Conservation (phyloP, 805 yeast genomes). For the Lachancea sp. region DNA sequence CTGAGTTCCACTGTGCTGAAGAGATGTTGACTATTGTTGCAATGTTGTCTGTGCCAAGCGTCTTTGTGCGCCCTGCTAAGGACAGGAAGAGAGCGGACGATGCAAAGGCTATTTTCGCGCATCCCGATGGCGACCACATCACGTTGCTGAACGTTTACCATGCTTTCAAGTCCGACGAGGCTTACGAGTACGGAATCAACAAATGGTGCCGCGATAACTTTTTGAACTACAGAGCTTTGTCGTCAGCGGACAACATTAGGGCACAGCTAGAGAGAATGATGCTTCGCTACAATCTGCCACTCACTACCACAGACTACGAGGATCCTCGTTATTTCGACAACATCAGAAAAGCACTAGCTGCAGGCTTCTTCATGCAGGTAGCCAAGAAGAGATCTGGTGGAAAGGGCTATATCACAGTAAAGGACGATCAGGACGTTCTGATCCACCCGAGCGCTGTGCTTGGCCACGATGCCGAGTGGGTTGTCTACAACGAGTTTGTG, state of each 20-base stretch:
- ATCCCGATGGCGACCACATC: slow-evolving; percentile 91
- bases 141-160: slow-evolving; percentile 84
- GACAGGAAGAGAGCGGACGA: slow-evolving; percentile 90
- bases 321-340: slow-evolving; percentile 67
- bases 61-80: slow-evolving; percentile 87
- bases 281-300: slow-evolving; percentile 71
- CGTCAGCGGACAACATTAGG: slow-evolving; percentile 82
- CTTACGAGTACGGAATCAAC: slow-evolving; percentile 53
- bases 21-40: slow-evolving; percentile 87
- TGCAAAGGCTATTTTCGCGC: slow-evolving; percentile 79
- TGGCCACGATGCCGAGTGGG: slow-evolving; percentile 88
- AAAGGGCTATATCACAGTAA: slow-evolving; percentile 82
- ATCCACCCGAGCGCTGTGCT: slow-evolving; percentile 91
- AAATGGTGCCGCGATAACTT: slow-evolving; percentile 92
- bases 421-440: slow-evolving; percentile 93
- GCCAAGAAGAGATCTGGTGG: slow-evolving; percentile 83
- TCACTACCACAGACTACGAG: slow-evolving; percentile 61
- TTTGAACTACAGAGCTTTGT: slow-evolving; percentile 74
- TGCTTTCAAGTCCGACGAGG: slow-evolving; percentile 73
- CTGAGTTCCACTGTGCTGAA: slow-evolving; percentile 79
- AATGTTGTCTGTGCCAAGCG: slow-evolving; percentile 84
- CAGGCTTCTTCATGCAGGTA: slow-evolving; percentile 98
- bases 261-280: slow-evolving; percentile 75
- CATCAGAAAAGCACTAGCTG: slow-evolving; percentile 75
- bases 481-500: slow-evolving; percentile 91